Evolutionary conservation across 108 stramenopile genomes (phyloP), one percentile per base, ranked within the genome.

Genomic region (Skeletonema potamos): DNA sequence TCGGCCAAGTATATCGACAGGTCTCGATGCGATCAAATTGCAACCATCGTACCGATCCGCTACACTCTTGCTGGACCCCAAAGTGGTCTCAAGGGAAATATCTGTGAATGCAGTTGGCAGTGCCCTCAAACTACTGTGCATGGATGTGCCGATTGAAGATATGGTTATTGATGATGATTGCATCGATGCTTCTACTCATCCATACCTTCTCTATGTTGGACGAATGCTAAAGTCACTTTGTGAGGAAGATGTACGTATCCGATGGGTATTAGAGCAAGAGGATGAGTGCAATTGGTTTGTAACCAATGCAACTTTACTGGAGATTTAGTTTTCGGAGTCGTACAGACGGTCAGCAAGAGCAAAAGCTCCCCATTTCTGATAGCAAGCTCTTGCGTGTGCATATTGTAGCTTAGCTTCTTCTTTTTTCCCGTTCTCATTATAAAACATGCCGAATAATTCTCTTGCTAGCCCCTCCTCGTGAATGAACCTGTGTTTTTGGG

Each of bases 221-320:
- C 55, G 15, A 5, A 6, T 79, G 26, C 51, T 79, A 30, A 62
- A 46, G 41, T 62, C 65, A 28, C 57, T 79, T 33, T 79, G 78
- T 58, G 67, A 68, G 4, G 62, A 79, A 20, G 44, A 59, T 37
- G 63, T 66, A 54, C 62, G 56, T 13, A 67, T 79, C 34, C 61
- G 71, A 34, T 79, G 78, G 78, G 62, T 72, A 6, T 27, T 79
- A 36, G 78, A 79, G 57, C 78, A 79, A 59, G 78, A 79, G 26
- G 68, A 72, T 63, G 72, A 79, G 51, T 46, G 62, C 51, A 68
- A 66, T 37, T 79, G 71, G 72, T 79, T 79, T 68, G 72, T 73
- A 56, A 57, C n/a, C 17, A 73, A 65, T 68, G 78, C 72, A 36
- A 62, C 78, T 55, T 34, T 79, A 12, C 36, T 79, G 51, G 66